phyloP scores from a whole-genome alignment of 345 rosid genomes.

The Clausena lansium region DNA sequence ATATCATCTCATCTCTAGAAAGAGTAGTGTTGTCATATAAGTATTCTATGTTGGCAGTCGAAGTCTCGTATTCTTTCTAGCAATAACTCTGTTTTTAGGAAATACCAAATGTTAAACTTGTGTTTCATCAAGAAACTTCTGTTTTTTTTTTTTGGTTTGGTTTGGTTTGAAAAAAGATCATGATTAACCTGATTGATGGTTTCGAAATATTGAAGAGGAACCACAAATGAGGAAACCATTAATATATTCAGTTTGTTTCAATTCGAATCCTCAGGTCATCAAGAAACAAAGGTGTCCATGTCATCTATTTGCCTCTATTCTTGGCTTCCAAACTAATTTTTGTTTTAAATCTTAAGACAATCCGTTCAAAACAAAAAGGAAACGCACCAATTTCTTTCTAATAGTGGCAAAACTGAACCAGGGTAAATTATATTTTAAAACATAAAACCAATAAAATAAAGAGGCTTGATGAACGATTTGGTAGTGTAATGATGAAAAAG shows the following conservation, averaged over 20 bases:
- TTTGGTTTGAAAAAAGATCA: not conserved
- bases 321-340: not conserved
- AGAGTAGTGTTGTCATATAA: not conserved
- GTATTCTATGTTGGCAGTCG: not conserved
- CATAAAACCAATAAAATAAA: not conserved
- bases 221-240: not conserved
- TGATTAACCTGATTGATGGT: not conserved
- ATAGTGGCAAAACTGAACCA: not conserved
- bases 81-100: not conserved
- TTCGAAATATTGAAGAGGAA: not conserved
- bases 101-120: not conserved
- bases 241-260: conserved; percentile 1
- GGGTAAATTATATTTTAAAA: not conserved
- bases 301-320: not conserved
- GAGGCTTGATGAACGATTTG: not conserved
- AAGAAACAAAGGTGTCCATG: not conserved
- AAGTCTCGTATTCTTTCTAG: not conserved
- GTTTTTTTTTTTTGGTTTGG: not conserved
- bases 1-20: not conserved
- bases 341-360: not conserved
- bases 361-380: not conserved
- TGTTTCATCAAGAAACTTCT: not conserved
- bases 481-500: not conserved
- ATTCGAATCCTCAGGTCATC: not conserved
- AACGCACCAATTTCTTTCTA: not conserved